These are phyloP conservation scores for Komagataella pseudopastoris DNA, from an alignment of 805 yeast genomes.

Conservation along the genomic window DNA sequence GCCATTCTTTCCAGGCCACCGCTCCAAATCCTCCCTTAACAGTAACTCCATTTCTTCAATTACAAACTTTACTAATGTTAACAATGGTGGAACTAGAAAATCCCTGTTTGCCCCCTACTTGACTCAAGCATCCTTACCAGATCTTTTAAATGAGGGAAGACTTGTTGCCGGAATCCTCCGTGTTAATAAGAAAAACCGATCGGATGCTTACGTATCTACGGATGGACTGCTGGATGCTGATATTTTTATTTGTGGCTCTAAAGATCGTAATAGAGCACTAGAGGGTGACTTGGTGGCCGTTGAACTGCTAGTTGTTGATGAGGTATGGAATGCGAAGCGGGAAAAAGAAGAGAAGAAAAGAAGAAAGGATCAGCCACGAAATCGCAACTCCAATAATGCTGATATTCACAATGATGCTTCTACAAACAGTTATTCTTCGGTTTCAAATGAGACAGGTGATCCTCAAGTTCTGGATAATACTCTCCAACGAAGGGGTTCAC, in stretches of 20 bases:
- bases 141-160: conserved; percentile 76
- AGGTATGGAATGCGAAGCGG: conserved; percentile 92
- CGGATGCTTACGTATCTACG: conserved; percentile 97
- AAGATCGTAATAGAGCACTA: conserved; percentile 92
- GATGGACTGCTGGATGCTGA: conserved; percentile 94
- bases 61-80: conserved; percentile 18
- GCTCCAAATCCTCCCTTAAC: conserved; percentile 52
- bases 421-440: conserved; percentile 24
- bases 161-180: conserved; percentile 86
- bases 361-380: conserved; percentile 39
- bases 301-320: conserved; percentile 88
- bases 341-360: conserved; percentile 97
- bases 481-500: conserved; percentile 71
- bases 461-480: conserved; percentile 13
- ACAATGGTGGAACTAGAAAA: conserved; percentile 37
- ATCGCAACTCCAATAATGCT: conserved; percentile 22
- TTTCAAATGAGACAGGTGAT: conserved; percentile 13
- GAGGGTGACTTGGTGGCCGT: conserved; percentile 97
- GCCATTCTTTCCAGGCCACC: conserved; percentile 67
- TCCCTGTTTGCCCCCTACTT: conserved; percentile 92
- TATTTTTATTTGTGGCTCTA: conserved; percentile 94
- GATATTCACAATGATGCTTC: conserved; percentile 77
- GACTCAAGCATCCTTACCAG: conserved; percentile 88
- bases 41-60: conserved; percentile 49
- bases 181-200: conserved; percentile 90